Base-by-base conservation (phyloP, 768 basidiomycete species). In the Phaffia australis region DNA sequence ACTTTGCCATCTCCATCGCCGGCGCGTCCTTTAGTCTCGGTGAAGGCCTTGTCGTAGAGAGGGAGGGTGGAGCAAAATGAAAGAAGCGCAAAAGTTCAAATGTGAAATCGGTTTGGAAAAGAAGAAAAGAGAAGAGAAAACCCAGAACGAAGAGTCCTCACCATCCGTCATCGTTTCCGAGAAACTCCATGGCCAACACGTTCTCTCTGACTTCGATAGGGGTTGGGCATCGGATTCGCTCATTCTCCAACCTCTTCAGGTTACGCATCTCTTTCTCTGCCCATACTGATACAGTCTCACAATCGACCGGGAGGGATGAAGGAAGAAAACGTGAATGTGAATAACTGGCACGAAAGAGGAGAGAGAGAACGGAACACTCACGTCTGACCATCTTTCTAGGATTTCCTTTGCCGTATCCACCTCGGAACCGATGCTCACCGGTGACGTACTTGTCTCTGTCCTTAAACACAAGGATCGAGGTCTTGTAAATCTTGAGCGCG, bases 231-330 rank as follows among this genome's bases (percentile, higher is more conserved):
- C 81, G 81, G 60, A 99, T 83, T 0, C 88, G 92, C 23, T 89
- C 89, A n/a, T 84, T 78, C 11, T 83, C 80, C 56, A 99, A 78
- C 42, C 95, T 83, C 74, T 87, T 86, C 69, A 99, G 78, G 75
- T 99, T 99, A 27, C 95, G 84, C 87, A 97, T 87, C 76, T 99
- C 95, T 78, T 99, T 99, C 77, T 99, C 95, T 1, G 95, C 95
- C 95, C 95, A 99, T 3, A 98, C 77, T 65, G 27, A 56, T 19
- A 18, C 3, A 2, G 27, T 19, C 25, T 57, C 47, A 58, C 55
- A 56, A 32, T 25, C 5, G 46, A 9, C 2, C 1, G 19, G 2
- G 23, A 29, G n/a, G 11, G 42, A 16, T 19, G 23, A 15, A 18
- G 4, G 1, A 47, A 58, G 49, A 29, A 16, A 23, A 9, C 46